phyloP scores from a whole-genome alignment of 768 basidiomycete genomes.

The Auricularia cornea region DNA sequence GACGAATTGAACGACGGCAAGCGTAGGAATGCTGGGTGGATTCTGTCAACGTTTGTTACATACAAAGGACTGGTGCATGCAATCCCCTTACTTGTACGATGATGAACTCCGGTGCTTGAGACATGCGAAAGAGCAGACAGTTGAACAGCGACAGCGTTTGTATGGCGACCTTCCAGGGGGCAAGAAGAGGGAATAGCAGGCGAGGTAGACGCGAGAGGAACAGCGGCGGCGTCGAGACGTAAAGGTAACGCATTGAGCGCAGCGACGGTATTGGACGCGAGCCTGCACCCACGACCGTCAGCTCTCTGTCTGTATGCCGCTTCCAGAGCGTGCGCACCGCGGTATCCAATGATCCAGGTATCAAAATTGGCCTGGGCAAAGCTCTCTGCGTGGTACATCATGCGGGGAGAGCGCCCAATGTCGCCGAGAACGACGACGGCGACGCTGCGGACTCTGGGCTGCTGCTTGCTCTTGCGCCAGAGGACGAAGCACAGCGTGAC shows the following conservation, averaged over 20 bases:
- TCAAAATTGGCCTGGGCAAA: slow-evolving; percentile 73
- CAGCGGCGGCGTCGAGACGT: slow-evolving; percentile 57
- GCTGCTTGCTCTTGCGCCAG: slow-evolving; percentile 2
- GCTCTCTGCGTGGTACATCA: slow-evolving; percentile 98
- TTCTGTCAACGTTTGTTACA: slow-evolving; percentile 46
- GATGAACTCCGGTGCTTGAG: slow-evolving; percentile 70
- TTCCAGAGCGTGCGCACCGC: slow-evolving; percentile 53
- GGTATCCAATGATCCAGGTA: slow-evolving; percentile 79
- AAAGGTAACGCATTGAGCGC: slow-evolving; percentile 50
- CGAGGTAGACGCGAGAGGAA: slow-evolving; percentile 52
- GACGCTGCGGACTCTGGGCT: slow-evolving; percentile 51
- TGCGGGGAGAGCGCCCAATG: slow-evolving; percentile 89
- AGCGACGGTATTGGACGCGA: slow-evolving; percentile 71
- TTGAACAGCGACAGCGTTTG: slow-evolving; percentile 59
- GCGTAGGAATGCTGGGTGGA: slow-evolving; percentile 91
- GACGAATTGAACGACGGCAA: slow-evolving; percentile 75
- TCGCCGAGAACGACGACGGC: slow-evolving; percentile 91
- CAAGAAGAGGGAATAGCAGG: slow-evolving; percentile 43
- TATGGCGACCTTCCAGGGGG: slow-evolving; percentile 70
- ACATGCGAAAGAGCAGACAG: slow-evolving; percentile 51
- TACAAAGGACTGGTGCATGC: background rate
- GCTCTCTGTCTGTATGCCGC: background rate
- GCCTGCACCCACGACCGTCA: slow-evolving; percentile 33
- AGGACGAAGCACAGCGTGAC: background rate
- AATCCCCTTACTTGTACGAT: slow-evolving; percentile 65